Conservation (phyloP, 805 yeast genomes). For the Sugiyamaella qingdaonensis region DNA sequence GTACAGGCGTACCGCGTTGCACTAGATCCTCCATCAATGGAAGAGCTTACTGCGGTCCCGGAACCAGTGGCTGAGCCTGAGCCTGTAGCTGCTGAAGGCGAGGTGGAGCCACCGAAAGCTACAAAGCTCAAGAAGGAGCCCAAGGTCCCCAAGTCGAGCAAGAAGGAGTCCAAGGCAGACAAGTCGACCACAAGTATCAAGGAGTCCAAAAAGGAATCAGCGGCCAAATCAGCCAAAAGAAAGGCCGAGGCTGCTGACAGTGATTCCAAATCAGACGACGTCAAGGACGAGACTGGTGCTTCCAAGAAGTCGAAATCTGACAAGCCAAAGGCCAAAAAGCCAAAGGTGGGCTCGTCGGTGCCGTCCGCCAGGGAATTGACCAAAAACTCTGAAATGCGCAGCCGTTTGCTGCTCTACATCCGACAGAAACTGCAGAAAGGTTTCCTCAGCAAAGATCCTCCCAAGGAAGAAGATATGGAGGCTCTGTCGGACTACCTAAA, state of each 20-base stretch:
- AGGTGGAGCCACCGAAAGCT: not conserved
- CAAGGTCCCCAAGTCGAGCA: too few relatives aligned
- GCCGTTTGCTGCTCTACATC: constrained; percentile 24
- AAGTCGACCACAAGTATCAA: too few relatives aligned
- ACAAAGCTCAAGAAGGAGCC: constrained; percentile 1
- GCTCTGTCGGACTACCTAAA: constrained; percentile 26
- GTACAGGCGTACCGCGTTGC: constrained; percentile 53
- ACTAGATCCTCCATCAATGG: constrained; percentile 45
- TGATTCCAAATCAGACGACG: not conserved
- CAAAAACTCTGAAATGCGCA: constrained; percentile 13
- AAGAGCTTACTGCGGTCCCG: constrained; percentile 39
- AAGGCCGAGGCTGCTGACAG: constrained; percentile 4
- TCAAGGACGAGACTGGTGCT: not conserved
- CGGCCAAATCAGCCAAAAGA: constrained; percentile 6
- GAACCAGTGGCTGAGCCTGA: not conserved
- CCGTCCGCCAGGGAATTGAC: constrained; percentile 19
- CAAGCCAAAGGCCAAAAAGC: constrained; percentile 7
- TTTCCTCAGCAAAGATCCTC: constrained; percentile 25
- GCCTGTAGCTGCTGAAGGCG: not conserved
- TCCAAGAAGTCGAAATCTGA: not conserved
- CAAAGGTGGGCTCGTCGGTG: constrained; percentile 4
- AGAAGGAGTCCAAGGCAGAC: not conserved
- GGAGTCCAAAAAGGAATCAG: constrained; percentile 5
- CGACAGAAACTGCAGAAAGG: constrained; percentile 33
- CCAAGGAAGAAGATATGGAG: constrained; percentile 27